Evolutionary conservation across 192 early-diverging fungal species (phyloP).

Genomic region (Umbelopsis isabellina): DNA sequence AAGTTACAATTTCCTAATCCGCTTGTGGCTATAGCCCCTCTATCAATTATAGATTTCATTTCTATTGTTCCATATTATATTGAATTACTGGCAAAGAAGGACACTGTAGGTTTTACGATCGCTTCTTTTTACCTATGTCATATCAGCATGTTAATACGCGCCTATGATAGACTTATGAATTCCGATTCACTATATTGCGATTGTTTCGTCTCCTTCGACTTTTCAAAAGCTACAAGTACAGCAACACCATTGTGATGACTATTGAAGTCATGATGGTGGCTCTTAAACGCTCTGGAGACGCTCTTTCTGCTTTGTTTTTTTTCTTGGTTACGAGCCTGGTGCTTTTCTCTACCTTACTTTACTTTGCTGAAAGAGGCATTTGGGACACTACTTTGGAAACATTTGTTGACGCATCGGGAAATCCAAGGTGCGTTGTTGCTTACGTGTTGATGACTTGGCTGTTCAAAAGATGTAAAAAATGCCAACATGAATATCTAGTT

Average conservation of each 20-base stretch:
- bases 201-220: constrained; percentile 77
- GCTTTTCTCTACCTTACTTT: constrained; percentile 75
- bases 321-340: constrained; percentile 74
- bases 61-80: constrained; percentile 83
- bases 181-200: constrained; percentile 82
- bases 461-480: background rate
- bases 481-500: constrained; percentile 30
- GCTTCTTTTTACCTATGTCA: background rate
- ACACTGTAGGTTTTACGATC: constrained; percentile 50
- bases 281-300: constrained; percentile 74
- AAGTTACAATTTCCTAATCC: background rate
- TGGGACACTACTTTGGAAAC: constrained; percentile 69
- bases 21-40: constrained; percentile 45
- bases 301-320: constrained; percentile 72
- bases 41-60: constrained; percentile 75
- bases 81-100: constrained; percentile 65
- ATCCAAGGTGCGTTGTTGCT: constrained; percentile 53
- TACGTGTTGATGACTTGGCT: background rate
- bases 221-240: constrained; percentile 84
- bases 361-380: constrained; percentile 81
- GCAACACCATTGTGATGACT: constrained; percentile 78
- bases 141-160: background rate
- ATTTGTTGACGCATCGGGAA: constrained; percentile 69
- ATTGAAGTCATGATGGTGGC: constrained; percentile 86
- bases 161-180: constrained; percentile 61